Evolutionary conservation across 2,329 filamentous ascomycete species (phyloP), one percentile per base, ranked within the genome.

Genomic region (Stromatinia cepivora): DNA sequence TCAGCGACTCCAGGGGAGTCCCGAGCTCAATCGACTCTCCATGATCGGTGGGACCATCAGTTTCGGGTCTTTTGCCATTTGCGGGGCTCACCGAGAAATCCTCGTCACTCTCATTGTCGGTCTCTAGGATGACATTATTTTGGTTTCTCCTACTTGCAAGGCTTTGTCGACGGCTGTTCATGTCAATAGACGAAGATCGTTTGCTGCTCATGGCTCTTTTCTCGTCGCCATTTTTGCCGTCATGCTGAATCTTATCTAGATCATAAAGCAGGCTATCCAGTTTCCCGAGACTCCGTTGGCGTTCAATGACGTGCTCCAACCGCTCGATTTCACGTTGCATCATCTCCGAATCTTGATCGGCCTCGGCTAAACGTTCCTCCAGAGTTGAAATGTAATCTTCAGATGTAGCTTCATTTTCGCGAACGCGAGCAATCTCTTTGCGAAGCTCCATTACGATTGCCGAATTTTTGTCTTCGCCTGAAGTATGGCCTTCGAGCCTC

Each of bases 351-450:
- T 99, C 95, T 79, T 98, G 94, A 76, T 99, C 95, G 3, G 94
- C 91, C 80, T 99, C 95, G 0, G 95, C 95, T 11, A 99, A 86
- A 31, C 94, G 91, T 81, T 98, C 95, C 79, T 99, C 95, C 15
- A 99, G 83, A 0, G 94, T 98, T 0, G 94, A 97, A 66, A 99
- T 98, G 79, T 99, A 99, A 73, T 98, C 95, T 79, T 99, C 95
- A 74, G 90, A 93, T 52, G 91, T 90, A 4, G 90, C 87, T 81
- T 99, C 95, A 75, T 93, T 97, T 76, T 97, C 95, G 62, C 94
- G 89, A 22, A 94, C 87, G 54, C 94, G 90, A 34, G 90, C 85
- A 71, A 99, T 90, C 81, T 99, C 95, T 78, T 97, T 97, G 64
- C 94, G 92, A 66, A 99, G 84, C 78, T 98, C 93, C 64, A 88